These are phyloP conservation scores for Erigeron philadelphicus DNA, from an alignment of 140 eudicot species.

Conservation along the genomic window DNA sequence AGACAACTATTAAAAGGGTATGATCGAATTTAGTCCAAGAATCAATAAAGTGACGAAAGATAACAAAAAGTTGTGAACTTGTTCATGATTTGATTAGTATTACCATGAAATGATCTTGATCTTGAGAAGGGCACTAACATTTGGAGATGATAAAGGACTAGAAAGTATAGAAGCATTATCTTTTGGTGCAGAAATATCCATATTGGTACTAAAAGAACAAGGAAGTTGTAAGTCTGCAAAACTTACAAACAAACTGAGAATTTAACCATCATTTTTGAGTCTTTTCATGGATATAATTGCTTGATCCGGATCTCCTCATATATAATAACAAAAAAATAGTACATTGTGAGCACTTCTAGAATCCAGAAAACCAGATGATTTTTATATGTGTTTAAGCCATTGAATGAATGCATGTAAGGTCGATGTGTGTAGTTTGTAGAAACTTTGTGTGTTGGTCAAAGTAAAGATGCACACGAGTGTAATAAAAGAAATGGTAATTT, in stretches of 20 bases:
- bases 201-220: conserved; percentile 17
- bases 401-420: conserved; percentile 32
- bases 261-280: conserved; percentile 28
- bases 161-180: conserved; percentile 44
- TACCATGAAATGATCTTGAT: conserved; percentile 92
- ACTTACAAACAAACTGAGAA: conserved; percentile 34
- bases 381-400: conserved; percentile 29
- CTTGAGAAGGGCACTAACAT: conserved; percentile 65
- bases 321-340: conserved; percentile 25
- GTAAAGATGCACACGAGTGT: conserved; percentile 61
- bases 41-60: background rate
- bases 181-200: conserved; percentile 32
- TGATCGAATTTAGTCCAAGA: conserved; percentile 13
- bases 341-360: conserved; percentile 32
- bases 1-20: conserved; percentile 19
- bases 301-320: conserved; percentile 42
- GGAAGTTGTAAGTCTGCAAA: conserved; percentile 25
- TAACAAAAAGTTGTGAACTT: conserved; percentile 1
- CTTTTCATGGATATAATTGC: conserved; percentile 40
- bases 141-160: conserved; percentile 76
- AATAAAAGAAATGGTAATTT: conserved; percentile 42
- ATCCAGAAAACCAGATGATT: conserved; percentile 46
- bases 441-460: conserved; percentile 40
- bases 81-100: background rate
- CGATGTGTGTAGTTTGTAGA: conserved; percentile 19